Evolutionary conservation across 2,329 filamentous ascomycete genomes (phyloP).

Genomic region (Penicillium oxalicum): DNA sequence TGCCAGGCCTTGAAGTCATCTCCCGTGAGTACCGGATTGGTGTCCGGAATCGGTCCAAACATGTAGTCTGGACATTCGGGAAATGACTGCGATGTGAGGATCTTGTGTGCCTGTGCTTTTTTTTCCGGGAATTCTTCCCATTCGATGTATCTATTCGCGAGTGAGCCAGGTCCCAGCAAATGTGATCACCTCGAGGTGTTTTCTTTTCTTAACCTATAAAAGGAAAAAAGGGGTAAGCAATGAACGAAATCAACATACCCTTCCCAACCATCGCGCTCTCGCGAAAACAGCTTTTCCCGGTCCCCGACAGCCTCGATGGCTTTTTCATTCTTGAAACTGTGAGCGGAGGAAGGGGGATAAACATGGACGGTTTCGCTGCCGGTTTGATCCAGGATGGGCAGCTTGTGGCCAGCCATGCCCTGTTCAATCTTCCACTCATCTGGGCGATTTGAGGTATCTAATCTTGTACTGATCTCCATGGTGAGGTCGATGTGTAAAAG

Average conservation of each 20-base stretch:
- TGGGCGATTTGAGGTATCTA: conserved; percentile 24
- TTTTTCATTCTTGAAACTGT: conserved; percentile 37
- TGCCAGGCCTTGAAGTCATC: conserved; percentile 56
- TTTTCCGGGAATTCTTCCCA: conserved; percentile 67
- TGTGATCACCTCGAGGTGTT: too few relatives aligned
- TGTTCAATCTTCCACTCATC: conserved; percentile 54
- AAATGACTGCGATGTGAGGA: conserved; percentile 51
- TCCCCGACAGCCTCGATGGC: conserved; percentile 40
- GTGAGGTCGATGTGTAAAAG: background rate
- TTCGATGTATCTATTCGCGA: conserved; percentile 51
- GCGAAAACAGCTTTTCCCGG: conserved; percentile 35
- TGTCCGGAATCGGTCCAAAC: conserved; percentile 49
- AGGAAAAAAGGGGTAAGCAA: background rate
- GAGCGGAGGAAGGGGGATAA: conserved; percentile 19
- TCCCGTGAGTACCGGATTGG: conserved; percentile 54
- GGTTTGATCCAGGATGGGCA: conserved; percentile 46
- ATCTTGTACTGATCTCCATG: conserved; percentile 1
- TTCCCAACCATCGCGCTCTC: conserved; percentile 45
- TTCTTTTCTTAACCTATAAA: too few relatives aligned
- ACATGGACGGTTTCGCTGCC: conserved; percentile 31
- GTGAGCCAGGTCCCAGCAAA: background rate
- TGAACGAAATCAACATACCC: conserved; percentile 26
- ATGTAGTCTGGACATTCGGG: conserved; percentile 50
- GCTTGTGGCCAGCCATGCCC: conserved; percentile 42
- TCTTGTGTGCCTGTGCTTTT: conserved; percentile 53